Base-by-base conservation (phyloP, 1,284 basidiomycete genomes). In the Microbotryum lychnidis-dioicae region DNA sequence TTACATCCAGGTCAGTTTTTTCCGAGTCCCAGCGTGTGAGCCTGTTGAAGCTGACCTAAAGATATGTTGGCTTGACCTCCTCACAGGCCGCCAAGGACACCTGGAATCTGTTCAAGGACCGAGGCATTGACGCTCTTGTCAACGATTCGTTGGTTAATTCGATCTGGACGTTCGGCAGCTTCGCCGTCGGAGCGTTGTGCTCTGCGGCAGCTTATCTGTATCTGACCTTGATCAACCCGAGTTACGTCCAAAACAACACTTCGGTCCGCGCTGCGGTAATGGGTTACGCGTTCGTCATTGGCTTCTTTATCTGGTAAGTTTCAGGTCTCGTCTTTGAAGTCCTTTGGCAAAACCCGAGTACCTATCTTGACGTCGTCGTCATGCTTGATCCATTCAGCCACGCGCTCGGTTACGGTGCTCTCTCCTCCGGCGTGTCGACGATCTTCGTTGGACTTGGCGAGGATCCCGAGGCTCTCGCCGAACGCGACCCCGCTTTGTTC, bases 121-220 rank as follows among this genome's bases (percentile, higher is more conserved):
- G 89, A 61, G 91, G 85, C 29, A 86, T 92, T 68, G 87, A 89
- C 71, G 87, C 87, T 1, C 76, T 94, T 20, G 81, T 91, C 71
- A 91, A 93, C 73, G 90, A 93, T 75, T 87, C 83, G 2, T 80
- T 93, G 21, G 85, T 91, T 64, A 83, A 85, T 70, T 90, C 72
- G 49, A 72, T 75, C 56, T 77, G 74, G 70, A 70, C 61, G 31
- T 54, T 48, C 54, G 55, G 88, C 27, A 84, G 83, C 4, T 92
- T 91, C 74, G 79, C 81, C 55, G 84, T 91, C 61, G 91, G 88
- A 14, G 76, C 90, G 63, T 74, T 89, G 18, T 88, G 82, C 61
- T 86, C 84, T 1, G 77, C 92, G 25, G n/a, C 29, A 10, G 8
- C 14, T 14, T 45, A 20, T 16, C 1, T 31, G 9, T 51, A 59